Percentiles rank a stretch among this genome's conserved stretches.
phyloP scores from a whole-genome alignment of 2,329 filamentous ascomycete genomes.

The Drechmeria coniospora region DNA sequence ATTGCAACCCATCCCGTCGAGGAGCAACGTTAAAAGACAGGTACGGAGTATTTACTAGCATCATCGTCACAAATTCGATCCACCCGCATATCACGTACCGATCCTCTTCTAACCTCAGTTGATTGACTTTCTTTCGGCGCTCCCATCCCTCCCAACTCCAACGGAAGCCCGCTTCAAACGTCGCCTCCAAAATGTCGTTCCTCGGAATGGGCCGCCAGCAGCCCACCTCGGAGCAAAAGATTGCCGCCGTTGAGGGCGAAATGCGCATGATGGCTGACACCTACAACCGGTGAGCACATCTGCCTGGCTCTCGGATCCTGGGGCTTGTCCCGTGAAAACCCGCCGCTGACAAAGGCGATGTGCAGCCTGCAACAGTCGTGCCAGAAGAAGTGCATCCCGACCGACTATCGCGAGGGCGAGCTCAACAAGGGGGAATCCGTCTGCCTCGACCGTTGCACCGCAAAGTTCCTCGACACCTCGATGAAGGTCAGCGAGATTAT shows the following conservation, averaged over 20 bases:
- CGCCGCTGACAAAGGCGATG: background rate
- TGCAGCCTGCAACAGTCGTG: conserved; percentile 75
- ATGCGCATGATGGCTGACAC: conserved; percentile 96
- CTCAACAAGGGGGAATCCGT: conserved; percentile 98
- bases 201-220: conserved; percentile 48
- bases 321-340: background rate
- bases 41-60: too few relatives aligned
- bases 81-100: too few relatives aligned
- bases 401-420: conserved; percentile 85
- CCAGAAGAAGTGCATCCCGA: conserved; percentile 84
- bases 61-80: too few relatives aligned
- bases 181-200: conserved; percentile 29
- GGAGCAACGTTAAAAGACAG: too few relatives aligned
- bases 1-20: too few relatives aligned
- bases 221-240: conserved; percentile 91
- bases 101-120: too few relatives aligned
- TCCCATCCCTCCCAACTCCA: too few relatives aligned
- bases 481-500: conserved; percentile 96
- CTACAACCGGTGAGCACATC: conserved; percentile 67
- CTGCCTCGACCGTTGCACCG: conserved; percentile 91
- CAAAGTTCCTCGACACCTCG: conserved; percentile 98
- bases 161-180: too few relatives aligned
- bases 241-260: conserved; percentile 89
- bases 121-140: too few relatives aligned
- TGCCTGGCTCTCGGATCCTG: conserved; percentile 1